Evolutionary conservation across 2,329 filamentous ascomycete species (phyloP), one percentile per base, ranked within the genome.

Genomic region (Ophiocordyceps sinensis): DNA sequence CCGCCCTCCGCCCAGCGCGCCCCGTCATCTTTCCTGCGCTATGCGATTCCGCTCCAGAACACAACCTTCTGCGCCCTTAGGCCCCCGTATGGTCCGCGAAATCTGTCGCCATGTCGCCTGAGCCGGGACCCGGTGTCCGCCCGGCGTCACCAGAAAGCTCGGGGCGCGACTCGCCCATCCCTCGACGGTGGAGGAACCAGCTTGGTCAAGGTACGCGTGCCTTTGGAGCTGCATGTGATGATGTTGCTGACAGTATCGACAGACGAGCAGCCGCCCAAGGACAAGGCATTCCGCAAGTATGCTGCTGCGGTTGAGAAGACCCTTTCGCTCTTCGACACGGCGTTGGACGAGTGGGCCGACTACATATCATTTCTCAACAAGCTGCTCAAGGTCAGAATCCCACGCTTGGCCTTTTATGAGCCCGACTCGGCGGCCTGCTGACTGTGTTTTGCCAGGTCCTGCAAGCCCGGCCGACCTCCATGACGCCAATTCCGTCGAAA

Each of bases 301-400:
- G 86, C 87, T 36, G 77, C 81, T 38, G 83, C 79, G 44, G 80
- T 98, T 49, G 89, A 96, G 55, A 78, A 87, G 59, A 84, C 87
- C 29, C 72, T 98, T 46, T 76, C 83, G 37, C 71, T 94, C 29
- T 98, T 95, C 66, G 91, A 98, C 58, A 88, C 85, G 14, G 79
- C 86, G 28, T 71, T 95, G 51, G 87, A 96, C 63, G 91, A 98
- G 77, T 98, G 91, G 91, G 91, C 93, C 38, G 91, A 98, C 65
- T 98, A 98, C 58, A 98, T 98, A 54, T 94, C 89, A 15, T 98
- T 96, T 59, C 67, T 98, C 42, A 93, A 85, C 57, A 79, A 86
- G 46, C 70, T 98, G 38, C 70, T 94, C 46, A 96, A 95, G 77
- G 85, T 88, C 59, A 51, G 59, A 39, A 31, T 15, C 11, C 13